Conservation (phyloP, 768 basidiomycete species). For the Lactarius deliciosus region DNA sequence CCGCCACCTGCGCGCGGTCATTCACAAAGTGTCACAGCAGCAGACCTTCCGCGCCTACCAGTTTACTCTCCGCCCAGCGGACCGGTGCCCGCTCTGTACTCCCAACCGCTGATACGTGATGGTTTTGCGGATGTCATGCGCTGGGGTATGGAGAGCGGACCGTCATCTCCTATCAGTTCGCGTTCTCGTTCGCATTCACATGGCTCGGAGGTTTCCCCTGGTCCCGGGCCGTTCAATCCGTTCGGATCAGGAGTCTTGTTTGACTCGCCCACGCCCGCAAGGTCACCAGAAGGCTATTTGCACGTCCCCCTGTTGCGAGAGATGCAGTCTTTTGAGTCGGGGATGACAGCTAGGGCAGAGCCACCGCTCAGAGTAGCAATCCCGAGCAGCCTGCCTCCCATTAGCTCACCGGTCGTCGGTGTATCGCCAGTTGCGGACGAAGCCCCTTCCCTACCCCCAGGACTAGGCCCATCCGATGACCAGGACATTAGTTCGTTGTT, state of each 20-base stretch:
- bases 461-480: slow-evolving; percentile 8
- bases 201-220: slow-evolving; percentile 14
- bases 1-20: slow-evolving; percentile 56
- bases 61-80: slow-evolving; percentile 11
- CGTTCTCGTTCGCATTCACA: slow-evolving; percentile 31
- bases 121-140: slow-evolving; percentile 67
- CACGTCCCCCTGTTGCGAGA: slow-evolving; percentile 58
- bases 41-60: slow-evolving; percentile 53
- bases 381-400: neutral
- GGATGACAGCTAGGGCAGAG: slow-evolving; percentile 67
- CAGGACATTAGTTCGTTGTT: slow-evolving; percentile 22
- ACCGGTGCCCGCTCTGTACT: slow-evolving; percentile 22
- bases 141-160: slow-evolving; percentile 43
- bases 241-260: slow-evolving; percentile 66
- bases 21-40: slow-evolving; percentile 76
- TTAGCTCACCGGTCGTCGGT: neutral
- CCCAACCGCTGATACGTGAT: slow-evolving; percentile 43
- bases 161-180: slow-evolving; percentile 42
- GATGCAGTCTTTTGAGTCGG: slow-evolving; percentile 88
- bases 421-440: slow-evolving; percentile 6
- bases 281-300: slow-evolving; percentile 42
- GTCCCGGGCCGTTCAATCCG: slow-evolving; percentile 47
- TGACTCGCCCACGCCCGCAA: slow-evolving; percentile 57
- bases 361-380: slow-evolving; percentile 6
- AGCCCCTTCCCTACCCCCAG: slow-evolving; percentile 10